A percentile compares a stretch with the other conserved stretches of the same genome.
phyloP scores from a whole-genome alignment of 129 eudicot species.

The Saposhnikovia divaricata region DNA sequence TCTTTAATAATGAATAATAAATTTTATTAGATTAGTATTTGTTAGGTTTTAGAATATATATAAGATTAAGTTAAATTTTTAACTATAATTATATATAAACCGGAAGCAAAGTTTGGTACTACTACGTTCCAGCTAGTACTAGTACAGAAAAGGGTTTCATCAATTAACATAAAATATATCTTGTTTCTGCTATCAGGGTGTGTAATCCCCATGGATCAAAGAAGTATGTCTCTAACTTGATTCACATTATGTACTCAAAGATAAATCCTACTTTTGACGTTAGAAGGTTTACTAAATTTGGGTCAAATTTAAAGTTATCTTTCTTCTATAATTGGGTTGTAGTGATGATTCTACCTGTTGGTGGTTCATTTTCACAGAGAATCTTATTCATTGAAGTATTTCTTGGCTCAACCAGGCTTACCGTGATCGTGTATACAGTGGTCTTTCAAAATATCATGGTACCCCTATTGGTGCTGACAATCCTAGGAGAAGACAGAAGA shows the following conservation, averaged over 20 bases:
- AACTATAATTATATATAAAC: no score
- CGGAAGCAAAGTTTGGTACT: neutral
- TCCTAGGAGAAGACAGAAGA: constrained; percentile 39
- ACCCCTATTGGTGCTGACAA: constrained; percentile 34
- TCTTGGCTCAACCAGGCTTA: constrained; percentile 41
- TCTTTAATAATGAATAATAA: no score
- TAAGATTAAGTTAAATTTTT: neutral
- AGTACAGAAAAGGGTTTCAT: no score
- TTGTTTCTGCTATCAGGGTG: neutral
- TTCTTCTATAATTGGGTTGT: neutral
- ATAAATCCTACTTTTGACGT: neutral
- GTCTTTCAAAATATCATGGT: constrained; percentile 54
- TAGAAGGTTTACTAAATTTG: neutral
- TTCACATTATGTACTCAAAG: neutral
- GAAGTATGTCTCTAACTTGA: neutral
- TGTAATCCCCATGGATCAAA: neutral
- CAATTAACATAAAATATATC: no score
- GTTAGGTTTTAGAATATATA: neutral
- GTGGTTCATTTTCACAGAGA: neutral
- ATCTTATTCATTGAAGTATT: constrained; percentile 13
- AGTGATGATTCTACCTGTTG: neutral
- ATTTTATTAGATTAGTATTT: neutral
- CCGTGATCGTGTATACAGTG: constrained; percentile 62
- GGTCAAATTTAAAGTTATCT: neutral
- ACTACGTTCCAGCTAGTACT: neutral